Percentiles rank a stretch among this genome's conserved stretches.
These are phyloP conservation scores for Trypanosoma grayi DNA, from an alignment of 208 protist genomes.

Conservation along the genomic window DNA sequence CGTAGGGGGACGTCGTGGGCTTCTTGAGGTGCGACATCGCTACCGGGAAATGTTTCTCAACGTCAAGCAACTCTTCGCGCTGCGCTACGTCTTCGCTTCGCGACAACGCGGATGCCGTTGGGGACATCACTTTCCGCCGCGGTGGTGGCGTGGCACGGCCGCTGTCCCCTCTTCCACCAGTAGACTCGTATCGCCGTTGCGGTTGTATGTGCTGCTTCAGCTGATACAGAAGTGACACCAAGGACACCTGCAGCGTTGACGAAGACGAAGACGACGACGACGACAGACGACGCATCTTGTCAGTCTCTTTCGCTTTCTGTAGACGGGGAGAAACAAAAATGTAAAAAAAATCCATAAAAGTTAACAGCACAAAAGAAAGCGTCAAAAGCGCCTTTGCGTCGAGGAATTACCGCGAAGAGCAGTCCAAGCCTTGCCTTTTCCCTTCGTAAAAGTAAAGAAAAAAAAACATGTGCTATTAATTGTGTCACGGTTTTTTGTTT, in stretches of 20 bases:
- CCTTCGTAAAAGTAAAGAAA: too few relatives aligned
- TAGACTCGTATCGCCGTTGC: neutral
- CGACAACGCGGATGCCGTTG: constrained; percentile 15
- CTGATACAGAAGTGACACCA: neutral
- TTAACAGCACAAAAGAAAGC: too few relatives aligned
- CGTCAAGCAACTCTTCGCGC: constrained; percentile 42
- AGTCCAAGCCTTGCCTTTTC: too few relatives aligned
- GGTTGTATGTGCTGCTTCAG: too few relatives aligned
- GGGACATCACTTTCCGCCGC: constrained; percentile 1
- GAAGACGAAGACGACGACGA: too few relatives aligned
- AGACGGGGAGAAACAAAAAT: too few relatives aligned
- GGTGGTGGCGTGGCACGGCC: neutral
- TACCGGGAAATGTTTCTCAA: constrained; percentile 67
- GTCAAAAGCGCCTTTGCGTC: too few relatives aligned
- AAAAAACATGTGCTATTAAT: too few relatives aligned
- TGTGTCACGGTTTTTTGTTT: too few relatives aligned
- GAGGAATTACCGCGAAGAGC: too few relatives aligned
- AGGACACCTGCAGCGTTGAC: neutral
- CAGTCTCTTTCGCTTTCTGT: too few relatives aligned
- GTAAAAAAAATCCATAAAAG: too few relatives aligned
- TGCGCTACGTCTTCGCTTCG: constrained; percentile 50
- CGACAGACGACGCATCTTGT: constrained; percentile 17
- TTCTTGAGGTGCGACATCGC: constrained; percentile 70
- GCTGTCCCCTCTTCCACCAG: neutral
- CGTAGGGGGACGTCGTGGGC: constrained; percentile 19